Evolutionary conservation across 352 stramenopile species (phyloP).

Genomic region (Blastocystis sp.): DNA sequence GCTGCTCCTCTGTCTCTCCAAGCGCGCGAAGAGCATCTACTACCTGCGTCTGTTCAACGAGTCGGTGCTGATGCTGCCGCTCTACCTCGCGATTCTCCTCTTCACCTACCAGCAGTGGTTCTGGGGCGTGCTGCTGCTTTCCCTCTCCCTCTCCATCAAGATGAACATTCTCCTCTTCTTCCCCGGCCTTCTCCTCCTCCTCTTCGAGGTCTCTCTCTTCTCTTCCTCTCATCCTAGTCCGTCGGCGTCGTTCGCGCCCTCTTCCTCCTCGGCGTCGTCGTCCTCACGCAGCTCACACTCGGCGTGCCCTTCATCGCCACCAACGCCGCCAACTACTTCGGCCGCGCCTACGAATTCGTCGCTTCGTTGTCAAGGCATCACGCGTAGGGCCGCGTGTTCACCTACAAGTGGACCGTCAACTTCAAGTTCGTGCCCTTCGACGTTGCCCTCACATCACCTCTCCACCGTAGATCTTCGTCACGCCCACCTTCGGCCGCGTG

Average conservation of each 20-base stretch:
- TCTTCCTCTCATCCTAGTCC: conserved; percentile 70
- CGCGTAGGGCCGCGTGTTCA: conserved; percentile 87
- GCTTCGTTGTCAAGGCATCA: not conserved
- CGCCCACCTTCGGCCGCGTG: conserved; percentile 74
- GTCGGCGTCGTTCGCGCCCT: conserved; percentile 79
- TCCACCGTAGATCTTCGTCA: conserved; percentile 76
- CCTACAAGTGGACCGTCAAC: conserved; percentile 98
- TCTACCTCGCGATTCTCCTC: conserved; percentile 85
- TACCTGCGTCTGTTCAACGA: conserved; percentile 98
- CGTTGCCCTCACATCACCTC: not conserved
- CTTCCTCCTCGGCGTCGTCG: conserved; percentile 85
- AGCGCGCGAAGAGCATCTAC: conserved; percentile 95
- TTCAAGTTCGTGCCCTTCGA: conserved; percentile 86
- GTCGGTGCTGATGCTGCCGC: conserved; percentile 88
- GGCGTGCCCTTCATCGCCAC: conserved; percentile 88
- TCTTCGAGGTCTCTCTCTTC: conserved; percentile 78
- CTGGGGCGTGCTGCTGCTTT: conserved; percentile 81
- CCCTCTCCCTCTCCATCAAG: conserved; percentile 92
- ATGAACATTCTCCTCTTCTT: conserved; percentile 98
- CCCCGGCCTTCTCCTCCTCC: conserved; percentile 88
- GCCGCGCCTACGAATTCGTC: conserved; percentile 92
- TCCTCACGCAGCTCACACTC: conserved; percentile 85
- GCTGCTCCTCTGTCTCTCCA: conserved; percentile 86
- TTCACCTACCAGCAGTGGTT: conserved; percentile 72
- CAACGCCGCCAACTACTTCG: conserved; percentile 89